Base-by-base conservation (phyloP, 1,284 basidiomycete species). In the Moesziomyces antarcticus region DNA sequence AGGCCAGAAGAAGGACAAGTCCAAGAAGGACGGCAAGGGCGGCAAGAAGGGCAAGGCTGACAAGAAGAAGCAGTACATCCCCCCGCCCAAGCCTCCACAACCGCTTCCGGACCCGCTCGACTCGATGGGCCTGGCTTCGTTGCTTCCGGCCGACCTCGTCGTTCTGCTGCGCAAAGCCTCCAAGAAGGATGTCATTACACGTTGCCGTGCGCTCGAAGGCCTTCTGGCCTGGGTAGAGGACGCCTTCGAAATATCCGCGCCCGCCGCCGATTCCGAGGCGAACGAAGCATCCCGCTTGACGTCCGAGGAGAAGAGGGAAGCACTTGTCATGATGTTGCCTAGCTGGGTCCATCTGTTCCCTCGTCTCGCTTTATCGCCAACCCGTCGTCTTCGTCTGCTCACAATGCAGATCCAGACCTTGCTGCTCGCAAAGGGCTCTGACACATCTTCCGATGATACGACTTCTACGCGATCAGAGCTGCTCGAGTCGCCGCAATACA, bases 301-400 rank as follows among this genome's bases (percentile, higher is more conserved):
- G 13, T 45, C 52, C 3, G 70, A 73, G 16, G 79, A 83, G 53
- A 71, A 76, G 42, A 49, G 51, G 1, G 66, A 69, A 16, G 92
- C 88, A 2, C 84, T 93, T 56, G 86, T 87, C 35, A 87, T 89
- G 68, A 90, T 90, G 85, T 75, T 93, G 45, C 93, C 93, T 7
- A 93, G 95, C 63, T 97, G 94, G 94, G 93, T 95, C 41, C 93
- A 97, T 85, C 93, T 97, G 84, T 86, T 93, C 41, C 91, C 94
- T 0, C 87, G 91, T 0, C 87, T 97, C 11, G 89, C 94, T 46
- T 86, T 93, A 20, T 92, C 94, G 65, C 89, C 93, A 0, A 92
- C 91, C 14, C 89, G 93, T 40, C 89, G 93, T 42, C 87, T 95
- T 21, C 89, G 93, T 16, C 82, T 88, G 9, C 86, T 91, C 0